These are phyloP conservation scores for Claviceps citrina DNA, from an alignment of 2,329 filamentous ascomycete genomes.

Conservation along the genomic window DNA sequence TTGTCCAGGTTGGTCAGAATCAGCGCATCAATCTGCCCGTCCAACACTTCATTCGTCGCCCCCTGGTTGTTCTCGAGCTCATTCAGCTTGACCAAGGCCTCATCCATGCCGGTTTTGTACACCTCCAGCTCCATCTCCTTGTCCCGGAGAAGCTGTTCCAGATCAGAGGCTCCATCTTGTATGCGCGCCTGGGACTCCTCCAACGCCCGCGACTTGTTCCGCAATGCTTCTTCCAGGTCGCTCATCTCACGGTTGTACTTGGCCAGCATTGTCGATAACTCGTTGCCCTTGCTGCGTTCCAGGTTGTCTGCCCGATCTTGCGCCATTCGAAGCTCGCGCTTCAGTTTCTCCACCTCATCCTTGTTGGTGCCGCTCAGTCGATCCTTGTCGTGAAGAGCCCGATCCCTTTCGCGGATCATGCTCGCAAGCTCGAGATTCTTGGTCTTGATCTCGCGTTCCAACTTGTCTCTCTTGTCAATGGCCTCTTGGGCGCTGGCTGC, in stretches of 20 bases:
- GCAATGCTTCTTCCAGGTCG: constrained; percentile 82
- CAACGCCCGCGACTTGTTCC: constrained; percentile 73
- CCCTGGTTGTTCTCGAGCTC: constrained; percentile 65
- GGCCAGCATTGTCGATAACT: constrained; percentile 83
- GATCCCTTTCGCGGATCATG: constrained; percentile 94
- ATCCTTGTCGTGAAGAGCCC: constrained; percentile 86
- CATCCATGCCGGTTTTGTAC: constrained; percentile 95
- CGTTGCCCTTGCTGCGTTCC: constrained; percentile 84
- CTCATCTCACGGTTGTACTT: constrained; percentile 97
- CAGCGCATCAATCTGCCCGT: constrained; percentile 81
- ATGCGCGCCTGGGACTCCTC: constrained; percentile 70
- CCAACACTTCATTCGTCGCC: constrained; percentile 64
- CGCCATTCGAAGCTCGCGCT: constrained; percentile 83
- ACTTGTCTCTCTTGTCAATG: constrained; percentile 83
- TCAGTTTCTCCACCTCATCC: constrained; percentile 88
- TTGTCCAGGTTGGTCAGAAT: constrained; percentile 77
- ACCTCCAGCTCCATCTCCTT: constrained; percentile 98
- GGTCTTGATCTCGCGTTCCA: constrained; percentile 95
- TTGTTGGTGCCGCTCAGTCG: constrained; percentile 71
- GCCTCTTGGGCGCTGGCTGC: constrained; percentile 94
- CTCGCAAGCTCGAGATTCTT: constrained; percentile 98
- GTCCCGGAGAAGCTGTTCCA: constrained; percentile 71
- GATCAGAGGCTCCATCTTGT: constrained; percentile 67
- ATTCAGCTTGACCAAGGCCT: constrained; percentile 82
- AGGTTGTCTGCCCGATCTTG: constrained; percentile 82